Evolutionary conservation across 1,139 yeast genomes (phyloP).

Genomic region (Suhomyces kunorum): DNA sequence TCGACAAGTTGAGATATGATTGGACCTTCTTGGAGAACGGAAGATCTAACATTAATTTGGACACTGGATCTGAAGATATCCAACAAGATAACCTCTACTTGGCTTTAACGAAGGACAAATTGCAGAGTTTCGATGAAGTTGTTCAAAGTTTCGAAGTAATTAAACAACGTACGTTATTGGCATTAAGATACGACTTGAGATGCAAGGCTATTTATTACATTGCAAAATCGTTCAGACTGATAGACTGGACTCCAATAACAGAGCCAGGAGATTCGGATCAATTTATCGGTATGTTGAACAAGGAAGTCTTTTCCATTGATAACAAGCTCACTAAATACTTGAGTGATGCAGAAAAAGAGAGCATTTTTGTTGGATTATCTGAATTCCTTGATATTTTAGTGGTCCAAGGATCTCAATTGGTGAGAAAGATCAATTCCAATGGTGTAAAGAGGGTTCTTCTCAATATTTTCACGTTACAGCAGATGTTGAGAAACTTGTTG

Average conservation of each 20-base stretch:
- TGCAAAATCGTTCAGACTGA: constrained; percentile 45
- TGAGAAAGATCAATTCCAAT: constrained; percentile 57
- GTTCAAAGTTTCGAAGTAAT: constrained; percentile 48
- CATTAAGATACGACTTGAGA: constrained; percentile 67
- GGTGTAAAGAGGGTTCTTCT: constrained; percentile 69
- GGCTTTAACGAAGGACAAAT: constrained; percentile 40
- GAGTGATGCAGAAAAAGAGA: constrained; percentile 30
- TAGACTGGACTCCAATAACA: constrained; percentile 46
- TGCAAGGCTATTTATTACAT: constrained; percentile 63
- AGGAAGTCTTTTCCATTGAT: constrained; percentile 55
- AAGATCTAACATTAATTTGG: constrained; percentile 27
- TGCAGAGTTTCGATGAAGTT: constrained; percentile 49
- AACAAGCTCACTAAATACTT: constrained; percentile 38
- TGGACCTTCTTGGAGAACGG: constrained; percentile 61
- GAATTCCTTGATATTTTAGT: constrained; percentile 57
- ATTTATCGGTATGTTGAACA: constrained; percentile 59
- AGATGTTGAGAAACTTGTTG: constrained; percentile 66
- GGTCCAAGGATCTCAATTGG: constrained; percentile 58
- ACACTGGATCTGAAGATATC: constrained; percentile 23
- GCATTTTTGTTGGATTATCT: constrained; percentile 55
- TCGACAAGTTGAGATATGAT: constrained; percentile 51
- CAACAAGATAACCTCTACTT: constrained; percentile 32
- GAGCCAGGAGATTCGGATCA: constrained; percentile 69
- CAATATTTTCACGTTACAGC: constrained; percentile 74
- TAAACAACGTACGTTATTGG: constrained; percentile 50